These are phyloP conservation scores for Aspergillus brasiliensis DNA, from an alignment of 2,329 filamentous ascomycete species.

Conservation along the genomic window DNA sequence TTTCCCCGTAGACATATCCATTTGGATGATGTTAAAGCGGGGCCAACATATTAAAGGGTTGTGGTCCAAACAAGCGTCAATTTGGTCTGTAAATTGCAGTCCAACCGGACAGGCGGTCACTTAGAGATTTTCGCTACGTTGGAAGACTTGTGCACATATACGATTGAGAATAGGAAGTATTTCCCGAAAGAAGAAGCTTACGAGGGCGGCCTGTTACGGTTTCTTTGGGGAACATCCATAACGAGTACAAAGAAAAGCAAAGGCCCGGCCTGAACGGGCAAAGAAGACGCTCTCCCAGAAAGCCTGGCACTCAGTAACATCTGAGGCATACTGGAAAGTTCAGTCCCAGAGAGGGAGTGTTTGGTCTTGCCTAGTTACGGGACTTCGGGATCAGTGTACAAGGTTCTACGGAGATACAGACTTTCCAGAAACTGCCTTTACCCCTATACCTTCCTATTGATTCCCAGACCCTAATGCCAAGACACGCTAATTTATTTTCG, in stretches of 20 bases:
- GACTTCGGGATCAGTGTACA: background rate
- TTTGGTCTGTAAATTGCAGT: slow-evolving; percentile 3
- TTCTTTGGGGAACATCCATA: slow-evolving; percentile 1
- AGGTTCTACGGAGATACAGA: background rate
- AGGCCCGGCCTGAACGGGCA: background rate
- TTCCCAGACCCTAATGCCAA: too few species aligned
- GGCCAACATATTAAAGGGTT: background rate
- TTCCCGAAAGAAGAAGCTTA: slow-evolving; percentile 8
- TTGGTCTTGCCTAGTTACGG: background rate
- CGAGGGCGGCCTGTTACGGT: slow-evolving; percentile 2
- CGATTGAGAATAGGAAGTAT: slow-evolving; percentile 2
- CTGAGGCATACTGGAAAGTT: background rate
- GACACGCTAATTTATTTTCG: too few species aligned
- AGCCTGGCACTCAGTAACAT: slow-evolving; percentile 1
- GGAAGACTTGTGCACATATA: slow-evolving; percentile 1
- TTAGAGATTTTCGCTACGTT: background rate
- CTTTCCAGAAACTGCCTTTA: too few species aligned
- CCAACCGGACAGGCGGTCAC: background rate
- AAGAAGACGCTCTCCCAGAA: background rate
- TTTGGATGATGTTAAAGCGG: background rate
- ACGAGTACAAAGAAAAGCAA: slow-evolving; percentile 4
- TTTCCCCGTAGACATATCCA: background rate
- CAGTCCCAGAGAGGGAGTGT: background rate
- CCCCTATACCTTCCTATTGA: too few species aligned
- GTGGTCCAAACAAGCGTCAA: slow-evolving; percentile 1